These are phyloP conservation scores for Boletus rubroflammeus DNA, from an alignment of 768 basidiomycete species.

Conservation along the genomic window DNA sequence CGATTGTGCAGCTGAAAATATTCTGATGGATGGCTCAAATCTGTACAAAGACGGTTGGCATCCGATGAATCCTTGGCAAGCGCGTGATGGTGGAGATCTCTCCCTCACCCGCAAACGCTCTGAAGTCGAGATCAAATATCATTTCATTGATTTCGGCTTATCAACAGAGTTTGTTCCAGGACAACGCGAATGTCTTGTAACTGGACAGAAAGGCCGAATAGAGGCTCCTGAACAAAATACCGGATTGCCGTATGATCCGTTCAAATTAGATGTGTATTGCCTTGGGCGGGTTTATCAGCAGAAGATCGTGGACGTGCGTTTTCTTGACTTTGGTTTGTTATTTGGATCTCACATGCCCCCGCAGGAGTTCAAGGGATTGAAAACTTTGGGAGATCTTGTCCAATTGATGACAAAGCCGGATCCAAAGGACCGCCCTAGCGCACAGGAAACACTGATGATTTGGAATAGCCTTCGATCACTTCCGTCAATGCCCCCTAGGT, in stretches of 20 bases:
- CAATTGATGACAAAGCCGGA: neutral
- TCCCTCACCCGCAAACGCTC: neutral
- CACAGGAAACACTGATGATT: neutral
- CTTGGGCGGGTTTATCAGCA: neutral
- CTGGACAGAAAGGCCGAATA: neutral
- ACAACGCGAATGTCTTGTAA: neutral
- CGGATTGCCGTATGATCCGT: neutral
- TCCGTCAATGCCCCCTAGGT: neutral
- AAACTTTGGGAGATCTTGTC: neutral
- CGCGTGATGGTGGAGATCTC: neutral
- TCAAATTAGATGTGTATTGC: neutral
- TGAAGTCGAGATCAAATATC: neutral
- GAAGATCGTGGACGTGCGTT: neutral
- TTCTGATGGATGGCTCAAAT: neutral
- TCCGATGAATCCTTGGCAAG: neutral
- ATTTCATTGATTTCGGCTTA: neutral
- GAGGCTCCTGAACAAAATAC: neutral
- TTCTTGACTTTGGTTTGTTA: too few species aligned
- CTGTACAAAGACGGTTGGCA: neutral
- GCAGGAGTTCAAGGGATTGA: neutral
- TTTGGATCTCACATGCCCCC: neutral
- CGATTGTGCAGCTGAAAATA: neutral
- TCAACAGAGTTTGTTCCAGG: neutral
- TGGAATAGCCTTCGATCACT: neutral
- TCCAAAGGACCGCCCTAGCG: neutral